Evolutionary conservation across 768 basidiomycete genomes (phyloP), one percentile per base, ranked within the genome.

Genomic region (Coprinopsis sp.): DNA sequence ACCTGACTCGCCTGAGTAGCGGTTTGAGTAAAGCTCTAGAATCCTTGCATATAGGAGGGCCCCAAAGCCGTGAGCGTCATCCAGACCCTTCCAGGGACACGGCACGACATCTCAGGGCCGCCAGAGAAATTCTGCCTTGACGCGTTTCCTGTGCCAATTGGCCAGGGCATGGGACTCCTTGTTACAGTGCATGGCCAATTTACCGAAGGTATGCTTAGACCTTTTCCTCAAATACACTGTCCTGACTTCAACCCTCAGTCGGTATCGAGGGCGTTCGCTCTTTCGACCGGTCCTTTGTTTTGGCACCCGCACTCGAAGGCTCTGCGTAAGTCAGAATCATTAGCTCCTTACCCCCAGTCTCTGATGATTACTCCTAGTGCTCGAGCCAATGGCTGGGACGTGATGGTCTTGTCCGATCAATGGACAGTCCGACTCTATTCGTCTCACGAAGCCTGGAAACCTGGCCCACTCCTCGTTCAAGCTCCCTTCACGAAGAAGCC

Each of bases 221-320:
- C 27, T 29, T 49, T 37, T 8, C 21, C 19, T 33, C 25, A 28
- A 6, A 47, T 18, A n/a, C n/a, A n/a, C 13, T 11, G 38, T 37
- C 16, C 24, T 40, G 37, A 47, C 11, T 48, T 27, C 37, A n/a
- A 30, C 46, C 44, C 33, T 21, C 10, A 74, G 72, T 64, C 31
- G 63, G 54, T 6, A 51, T 81, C 7, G 79, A 80, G 44, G 93
- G 92, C 10, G 68, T 91, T 19, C 80, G 95, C 37, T 95, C 93
- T 18, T 99, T 99, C 65, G 92, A 96, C 61, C 78, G 96, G 47
- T 84, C 90, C 0, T 94, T 98, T 59, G 76, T 98, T 45, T 71
- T 99, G 21, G 81, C 83, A 4, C 86, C 87, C 30, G 85, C 93
- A 2, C 66, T 81, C 21, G 81, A 85, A 42, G 87, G 84, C 22